Percentiles rank a stretch among this genome's conserved stretches.
phyloP scores from a whole-genome alignment of 306 rosid genomes.

The Vigna hirtella region DNA sequence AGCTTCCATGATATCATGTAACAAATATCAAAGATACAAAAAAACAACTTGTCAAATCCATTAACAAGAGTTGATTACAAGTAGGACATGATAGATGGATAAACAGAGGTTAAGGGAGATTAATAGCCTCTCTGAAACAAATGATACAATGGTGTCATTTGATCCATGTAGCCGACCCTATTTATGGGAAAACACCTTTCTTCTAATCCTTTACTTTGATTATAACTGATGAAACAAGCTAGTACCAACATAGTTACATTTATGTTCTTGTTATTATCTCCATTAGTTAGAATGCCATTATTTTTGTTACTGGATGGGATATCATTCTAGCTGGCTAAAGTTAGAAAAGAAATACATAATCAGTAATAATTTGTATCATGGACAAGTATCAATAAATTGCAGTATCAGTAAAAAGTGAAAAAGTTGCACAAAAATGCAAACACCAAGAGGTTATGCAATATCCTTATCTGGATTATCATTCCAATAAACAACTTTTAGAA shows the following conservation, averaged over 20 bases:
- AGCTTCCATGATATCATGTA: constrained; percentile 19
- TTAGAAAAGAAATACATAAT: neutral
- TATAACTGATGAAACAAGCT: neutral
- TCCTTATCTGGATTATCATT: neutral
- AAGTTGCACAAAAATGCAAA: neutral
- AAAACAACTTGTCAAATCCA: neutral
- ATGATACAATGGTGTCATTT: neutral
- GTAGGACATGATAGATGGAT: neutral
- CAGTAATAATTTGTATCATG: neutral
- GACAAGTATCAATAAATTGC: constrained; percentile 1
- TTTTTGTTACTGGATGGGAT: neutral
- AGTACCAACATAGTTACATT: neutral
- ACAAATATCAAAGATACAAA: constrained; percentile 14
- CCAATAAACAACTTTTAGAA: neutral
- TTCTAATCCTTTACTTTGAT: neutral
- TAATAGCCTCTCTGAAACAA: neutral
- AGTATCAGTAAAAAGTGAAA: neutral
- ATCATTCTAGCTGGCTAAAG: neutral
- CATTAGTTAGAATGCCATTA: neutral
- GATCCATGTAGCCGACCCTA: neutral
- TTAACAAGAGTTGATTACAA: neutral
- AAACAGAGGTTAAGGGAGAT: neutral
- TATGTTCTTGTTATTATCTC: neutral
- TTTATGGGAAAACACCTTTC: neutral
- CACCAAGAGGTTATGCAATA: neutral